Base-by-base conservation (phyloP, 2,329 filamentous ascomycete genomes). In the Myriosclerotinia duriaeana region DNA sequence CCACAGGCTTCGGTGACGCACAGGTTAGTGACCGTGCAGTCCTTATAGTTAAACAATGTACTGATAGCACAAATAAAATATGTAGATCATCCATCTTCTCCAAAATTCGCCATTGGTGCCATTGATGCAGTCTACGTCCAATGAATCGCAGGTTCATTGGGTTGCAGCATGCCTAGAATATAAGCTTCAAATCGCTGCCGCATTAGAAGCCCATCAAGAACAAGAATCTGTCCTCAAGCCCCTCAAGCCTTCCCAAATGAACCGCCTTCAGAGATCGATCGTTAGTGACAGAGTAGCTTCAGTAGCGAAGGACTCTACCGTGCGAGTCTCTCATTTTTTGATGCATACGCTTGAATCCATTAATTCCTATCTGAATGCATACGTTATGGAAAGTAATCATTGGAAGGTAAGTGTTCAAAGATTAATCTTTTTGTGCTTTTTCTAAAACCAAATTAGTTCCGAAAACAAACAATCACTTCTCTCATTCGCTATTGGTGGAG, bases 241-340 rank as follows among this genome's bases (percentile, higher is more conserved):
- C 61, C 77, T 87, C 6, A 84, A 83, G 8, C 79, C 80, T 1
- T 75, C 73, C n/a, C 71, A 75, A 46, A 77, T 89, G 69, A 88
- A 83, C 68, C 82, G 87, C 9, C 78, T 89, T 9, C 85, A 89
- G 74, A 80, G 87, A 67, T 88, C 87, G 1, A 78, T 82, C 48
- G 79, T 87, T 6, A 82, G 82, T 30, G 80, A 81, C 58, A 80
- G 82, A 20, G 82, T 87, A 22, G 80, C 84, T 15, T 80, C 81
- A 9, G 82, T 87, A 5, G 80, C 83, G 0, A 87, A 85, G 69
- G 87, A 89, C 70, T 85, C 86, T 0, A 89, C 87, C 2, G 81
- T 83, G 6, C 80, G 80, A 64, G 78, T 86, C 8, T 80, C 80
- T 1, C 76, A 76, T 2, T 89, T 89, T 69, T 75, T 89, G 5